Base-by-base conservation (phyloP, 225 moss, liverwort and hornwort species). In the Pseudisothecium myosuroides region DNA sequence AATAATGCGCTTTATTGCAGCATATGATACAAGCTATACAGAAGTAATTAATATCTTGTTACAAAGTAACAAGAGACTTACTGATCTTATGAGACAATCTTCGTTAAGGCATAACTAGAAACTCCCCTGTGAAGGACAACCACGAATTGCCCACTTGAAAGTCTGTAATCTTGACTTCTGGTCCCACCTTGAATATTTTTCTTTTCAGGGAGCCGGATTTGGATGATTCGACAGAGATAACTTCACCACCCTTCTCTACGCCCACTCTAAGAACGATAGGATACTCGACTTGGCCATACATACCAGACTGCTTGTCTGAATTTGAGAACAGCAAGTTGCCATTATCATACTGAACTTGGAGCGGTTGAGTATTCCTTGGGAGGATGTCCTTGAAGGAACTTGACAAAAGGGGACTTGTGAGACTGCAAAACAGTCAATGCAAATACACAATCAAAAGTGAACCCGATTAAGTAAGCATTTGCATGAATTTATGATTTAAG, bases 211-310 rank as follows among this genome's bases (percentile, higher is more conserved):
- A 61, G 64, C 55, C 86, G 54, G 84, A 71, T 76, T 88, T 88
- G 72, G 79, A 91, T 31, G 94, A 87, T 82, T 92, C 87, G 24
- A 94, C 73, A 50, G 89, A 90, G 62, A 94, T 81, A 1, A 90
- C 90, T 92, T 92, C 93, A 36, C 94, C 94, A 61, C 89, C 91
- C 29, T 92, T 86, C 86, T 94, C 90, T 17, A 94, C 88, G 43
- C 60, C 86, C 65, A 94, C 83, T 82, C 83, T 87, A 27, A 94
- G 83, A 83, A 87, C 84, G 47, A 93, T 77, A 11, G 94, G 94
- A 89, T 93, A 92, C 83, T 92, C 89, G 78, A 89, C 56, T 88
- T 88, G 83, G 37, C 80, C 91, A 87, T 83, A 75, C 62, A 41
- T 67, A 80, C 49, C 69, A 81, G 58, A 79, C 43, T 87, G 91